These are phyloP conservation scores for Apiospora pterosperma DNA, from an alignment of 2,329 filamentous ascomycete species.

Conservation along the genomic window DNA sequence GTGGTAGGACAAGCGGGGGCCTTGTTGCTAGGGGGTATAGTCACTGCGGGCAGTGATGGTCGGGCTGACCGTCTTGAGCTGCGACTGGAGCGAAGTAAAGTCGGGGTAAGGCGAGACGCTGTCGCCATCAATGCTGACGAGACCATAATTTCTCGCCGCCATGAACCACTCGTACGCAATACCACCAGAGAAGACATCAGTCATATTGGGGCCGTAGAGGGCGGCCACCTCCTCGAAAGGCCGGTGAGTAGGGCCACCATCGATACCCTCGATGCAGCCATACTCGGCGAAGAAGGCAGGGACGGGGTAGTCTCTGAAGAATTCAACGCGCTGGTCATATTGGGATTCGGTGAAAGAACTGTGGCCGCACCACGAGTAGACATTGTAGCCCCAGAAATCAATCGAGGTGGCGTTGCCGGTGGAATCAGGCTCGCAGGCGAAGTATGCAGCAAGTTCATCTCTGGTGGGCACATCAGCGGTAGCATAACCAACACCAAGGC, in stretches of 20 bases:
- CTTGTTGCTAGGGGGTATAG: conserved; percentile 75
- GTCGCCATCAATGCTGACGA: conserved; percentile 60
- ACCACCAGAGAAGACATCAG: conserved; percentile 83
- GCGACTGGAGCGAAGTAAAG: conserved; percentile 68
- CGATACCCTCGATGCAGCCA: conserved; percentile 72
- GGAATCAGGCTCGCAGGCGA: conserved; percentile 76
- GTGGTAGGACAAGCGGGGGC: conserved; percentile 68
- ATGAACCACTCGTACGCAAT: conserved; percentile 99
- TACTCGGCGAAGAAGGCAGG: conserved; percentile 99
- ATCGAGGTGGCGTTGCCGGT: conserved; percentile 51
- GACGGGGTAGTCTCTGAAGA: conserved; percentile 86
- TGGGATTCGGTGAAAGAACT: conserved; percentile 75
- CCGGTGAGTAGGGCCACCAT: conserved; percentile 59
- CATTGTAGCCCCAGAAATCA: conserved; percentile 99
- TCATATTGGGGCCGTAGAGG: conserved; percentile 77
- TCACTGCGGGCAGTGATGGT: conserved; percentile 59
- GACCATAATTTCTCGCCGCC: conserved; percentile 84
- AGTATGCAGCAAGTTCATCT: conserved; percentile 80
- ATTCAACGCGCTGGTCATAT: conserved; percentile 76
- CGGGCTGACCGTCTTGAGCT: conserved; percentile 67
- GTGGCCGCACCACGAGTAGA: conserved; percentile 97
- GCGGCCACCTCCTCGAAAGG: conserved; percentile 81
- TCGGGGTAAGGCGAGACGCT: conserved; percentile 67
- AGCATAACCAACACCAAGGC: conserved; percentile 88
- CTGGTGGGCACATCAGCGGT: conserved; percentile 87